phyloP scores from a whole-genome alignment of 306 rosid species.

The Begonia masoniana region DNA sequence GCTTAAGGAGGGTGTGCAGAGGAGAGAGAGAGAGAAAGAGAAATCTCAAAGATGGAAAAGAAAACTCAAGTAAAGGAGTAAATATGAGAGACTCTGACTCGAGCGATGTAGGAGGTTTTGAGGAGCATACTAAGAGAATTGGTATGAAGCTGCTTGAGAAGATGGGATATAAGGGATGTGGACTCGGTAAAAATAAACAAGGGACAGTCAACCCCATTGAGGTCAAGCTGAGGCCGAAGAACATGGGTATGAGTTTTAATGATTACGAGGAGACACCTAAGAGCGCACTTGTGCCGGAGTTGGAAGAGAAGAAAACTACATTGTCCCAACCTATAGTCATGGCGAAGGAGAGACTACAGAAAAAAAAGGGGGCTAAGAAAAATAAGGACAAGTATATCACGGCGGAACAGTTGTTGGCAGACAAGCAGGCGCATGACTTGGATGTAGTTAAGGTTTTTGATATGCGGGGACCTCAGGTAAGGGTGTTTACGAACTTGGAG shows the following conservation, averaged over 20 bases:
- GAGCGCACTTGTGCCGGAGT: constrained; percentile 24
- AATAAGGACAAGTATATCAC: constrained; percentile 41
- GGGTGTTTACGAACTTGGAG: constrained; percentile 38
- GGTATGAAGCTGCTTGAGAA: constrained; percentile 69
- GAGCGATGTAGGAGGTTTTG: constrained; percentile 46
- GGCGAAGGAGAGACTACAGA: constrained; percentile 44
- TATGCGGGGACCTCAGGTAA: constrained; percentile 49
- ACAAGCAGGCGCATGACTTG: constrained; percentile 52
- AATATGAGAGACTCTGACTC: constrained; percentile 9
- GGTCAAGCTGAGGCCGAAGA: constrained; percentile 67
- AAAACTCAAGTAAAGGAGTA: constrained; percentile 12
- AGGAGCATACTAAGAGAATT: constrained; percentile 78
- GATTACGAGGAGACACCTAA: constrained; percentile 37
- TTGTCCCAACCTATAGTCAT: constrained; percentile 22
- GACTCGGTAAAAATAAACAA: constrained; percentile 81
- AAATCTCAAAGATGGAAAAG: constrained; percentile 40
- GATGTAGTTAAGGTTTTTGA: constrained; percentile 60
- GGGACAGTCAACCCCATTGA: constrained; percentile 74
- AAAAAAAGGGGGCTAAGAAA: constrained; percentile 35
- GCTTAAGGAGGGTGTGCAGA: constrained; percentile 73
- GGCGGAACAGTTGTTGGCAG: constrained; percentile 63
- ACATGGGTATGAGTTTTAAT: constrained; percentile 71
- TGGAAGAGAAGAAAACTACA: constrained; percentile 23
- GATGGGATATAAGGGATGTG: constrained; percentile 96
- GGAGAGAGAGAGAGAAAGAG: constrained; percentile 50